Evolutionary conservation across 2,329 filamentous ascomycete species (phyloP).

Genomic region (Claviceps africana): DNA sequence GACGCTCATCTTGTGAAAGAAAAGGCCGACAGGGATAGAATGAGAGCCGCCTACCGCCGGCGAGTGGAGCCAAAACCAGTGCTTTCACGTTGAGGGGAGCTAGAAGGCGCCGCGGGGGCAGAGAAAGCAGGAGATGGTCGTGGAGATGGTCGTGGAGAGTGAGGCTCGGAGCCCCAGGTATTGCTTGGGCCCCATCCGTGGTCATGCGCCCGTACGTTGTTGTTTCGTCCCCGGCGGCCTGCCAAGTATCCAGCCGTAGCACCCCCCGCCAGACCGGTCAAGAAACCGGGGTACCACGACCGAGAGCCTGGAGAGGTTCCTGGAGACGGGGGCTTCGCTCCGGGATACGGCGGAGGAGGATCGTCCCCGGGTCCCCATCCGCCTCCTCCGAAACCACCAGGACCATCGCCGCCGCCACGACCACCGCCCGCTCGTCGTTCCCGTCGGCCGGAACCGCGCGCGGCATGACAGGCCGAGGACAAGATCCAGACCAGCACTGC

Average conservation of each 20-base stretch:
- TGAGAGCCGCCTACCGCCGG: conserved; percentile 29
- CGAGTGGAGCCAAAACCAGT: conserved; percentile 61
- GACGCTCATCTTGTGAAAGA: too few relatives aligned
- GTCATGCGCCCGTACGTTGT: conserved; percentile 12
- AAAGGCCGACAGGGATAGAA: too few relatives aligned
- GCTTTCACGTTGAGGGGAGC: conserved; percentile 44
- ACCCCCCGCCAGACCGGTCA: conserved; percentile 53
- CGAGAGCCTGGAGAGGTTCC: conserved; percentile 12
- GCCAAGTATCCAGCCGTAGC: conserved; percentile 56
- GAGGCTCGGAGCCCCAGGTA: conserved; percentile 9
- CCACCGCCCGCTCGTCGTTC: conserved; percentile 15
- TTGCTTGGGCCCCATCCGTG: conserved; percentile 18
- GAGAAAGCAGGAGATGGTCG: conserved; percentile 17
- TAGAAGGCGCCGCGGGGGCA: conserved; percentile 14
- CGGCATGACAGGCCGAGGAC: conserved; percentile 37
- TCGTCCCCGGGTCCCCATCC: conserved; percentile 29
- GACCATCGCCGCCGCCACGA: conserved; percentile 8
- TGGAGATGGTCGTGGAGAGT: conserved; percentile 13
- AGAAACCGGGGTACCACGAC: conserved; percentile 61
- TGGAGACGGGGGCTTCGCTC: conserved; percentile 25
- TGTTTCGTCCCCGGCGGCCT: conserved; percentile 31
- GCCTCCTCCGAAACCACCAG: conserved; percentile 17
- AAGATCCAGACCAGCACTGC: conserved; percentile 47
- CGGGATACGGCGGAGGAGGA: conserved; percentile 35
- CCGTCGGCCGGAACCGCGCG: conserved; percentile 6